Evolutionary conservation across 2,329 filamentous ascomycete genomes (phyloP).

Genomic region (Penicillium janthinellum): DNA sequence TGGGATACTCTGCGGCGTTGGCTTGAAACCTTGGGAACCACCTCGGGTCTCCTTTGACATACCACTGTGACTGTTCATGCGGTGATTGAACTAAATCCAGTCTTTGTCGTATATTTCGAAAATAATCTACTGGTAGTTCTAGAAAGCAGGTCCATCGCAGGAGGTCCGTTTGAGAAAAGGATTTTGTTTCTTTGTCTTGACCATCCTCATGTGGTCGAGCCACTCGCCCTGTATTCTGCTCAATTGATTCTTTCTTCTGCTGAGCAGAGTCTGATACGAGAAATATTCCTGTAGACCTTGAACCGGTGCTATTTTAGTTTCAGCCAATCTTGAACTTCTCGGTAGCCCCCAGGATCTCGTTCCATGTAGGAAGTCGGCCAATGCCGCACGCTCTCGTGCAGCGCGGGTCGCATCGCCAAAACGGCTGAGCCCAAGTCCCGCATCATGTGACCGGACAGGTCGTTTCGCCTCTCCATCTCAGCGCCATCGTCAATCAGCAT

Average conservation of each 20-base stretch:
- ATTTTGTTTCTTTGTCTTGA: not conserved
- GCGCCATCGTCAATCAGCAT: slow-evolving; percentile 22
- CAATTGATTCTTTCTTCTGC: not conserved
- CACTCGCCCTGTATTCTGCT: not conserved
- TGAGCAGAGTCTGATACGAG: not conserved
- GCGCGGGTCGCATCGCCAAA: slow-evolving; percentile 1
- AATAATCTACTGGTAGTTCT: not conserved
- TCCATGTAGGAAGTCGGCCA: slow-evolving; percentile 13
- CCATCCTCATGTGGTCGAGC: not conserved
- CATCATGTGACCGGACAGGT: slow-evolving; percentile 30
- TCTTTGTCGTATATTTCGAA: not conserved
- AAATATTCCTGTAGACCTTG: not conserved
- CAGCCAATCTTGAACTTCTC: not conserved
- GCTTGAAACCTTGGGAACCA: slow-evolving; percentile 7
- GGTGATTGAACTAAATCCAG: not conserved
- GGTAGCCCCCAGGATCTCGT: not conserved
- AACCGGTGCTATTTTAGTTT: not conserved
- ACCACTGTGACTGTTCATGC: slow-evolving; percentile 9
- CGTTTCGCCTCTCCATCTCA: slow-evolving; percentile 37
- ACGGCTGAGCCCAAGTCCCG: slow-evolving; percentile 13
- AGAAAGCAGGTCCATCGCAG: not conserved
- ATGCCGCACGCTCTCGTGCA: not conserved
- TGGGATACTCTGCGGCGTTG: not conserved
- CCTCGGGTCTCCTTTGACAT: slow-evolving; percentile 14
- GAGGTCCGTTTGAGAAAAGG: not conserved